Evolutionary conservation across 208 protist genomes (phyloP), one percentile per base, ranked within the genome.

Genomic region (Novymonas esmeraldas): DNA sequence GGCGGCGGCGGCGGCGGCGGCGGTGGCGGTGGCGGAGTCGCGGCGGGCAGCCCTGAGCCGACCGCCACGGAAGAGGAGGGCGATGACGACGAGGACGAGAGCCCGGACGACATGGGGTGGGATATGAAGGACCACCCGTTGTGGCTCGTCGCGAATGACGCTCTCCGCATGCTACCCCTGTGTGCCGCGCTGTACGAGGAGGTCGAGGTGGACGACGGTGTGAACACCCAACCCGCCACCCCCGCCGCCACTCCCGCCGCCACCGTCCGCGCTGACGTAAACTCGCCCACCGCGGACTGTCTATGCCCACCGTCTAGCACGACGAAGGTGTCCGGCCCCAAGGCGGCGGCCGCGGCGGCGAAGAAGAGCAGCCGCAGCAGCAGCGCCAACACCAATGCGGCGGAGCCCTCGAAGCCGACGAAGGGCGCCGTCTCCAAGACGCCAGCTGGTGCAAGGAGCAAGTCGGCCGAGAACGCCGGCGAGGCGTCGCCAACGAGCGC

Each of bases 101-200:
- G 11, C 7, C 20, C 68, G 6, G 70, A 72, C 18, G 73, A 79
- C 34, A 68, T 86, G 66, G 76, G 79, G 24, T 93, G 84, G 84
- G 76, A 85, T 39, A 71, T 95, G 42, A 67, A 65, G 45, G 82
- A 87, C 36, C 90, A 95, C 68, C 90, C 87, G 5, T 55, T 95
- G 26, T 95, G 87, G 85, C 39, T 83, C 6, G 69, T 79, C 22
- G 85, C 84, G n/a, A 95, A 95, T 74, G 71, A 84, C 28, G 56
- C 72, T 9, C 90, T 94, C 52, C 63, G 82, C 91, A 78, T 66
- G 60, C 78, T 95, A 41, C 90, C 90, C 5, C 56, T 95, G 0
- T 99, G 98, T 90, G 99, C 98, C 29, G 93, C 90, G 6, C 98
- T 99, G 58, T 98, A 89, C 26, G 95, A 90, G 46, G 62, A 70